Evolutionary conservation across 148 eudicot species (phyloP), one percentile per base, ranked within the genome.

Genomic region (Polygonum maritimum): DNA sequence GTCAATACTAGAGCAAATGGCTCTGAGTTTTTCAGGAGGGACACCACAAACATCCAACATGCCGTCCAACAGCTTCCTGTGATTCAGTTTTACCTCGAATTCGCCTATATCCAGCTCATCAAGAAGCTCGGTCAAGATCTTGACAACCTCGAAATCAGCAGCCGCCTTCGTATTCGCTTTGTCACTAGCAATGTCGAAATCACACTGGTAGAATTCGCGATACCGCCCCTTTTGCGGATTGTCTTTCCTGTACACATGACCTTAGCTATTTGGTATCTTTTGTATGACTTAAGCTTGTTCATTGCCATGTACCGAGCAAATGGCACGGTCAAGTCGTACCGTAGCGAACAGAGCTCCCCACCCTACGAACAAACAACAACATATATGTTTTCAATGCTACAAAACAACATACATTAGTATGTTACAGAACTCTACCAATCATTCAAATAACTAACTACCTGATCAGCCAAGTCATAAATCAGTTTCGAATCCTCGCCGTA

Each of bases 401-500:
- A n/a, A n/a, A n/a, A n/a, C n/a, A n/a, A n/a, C n/a, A n/a, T n/a
- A n/a, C n/a, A n/a, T n/a, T n/a, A n/a, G n/a, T n/a, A n/a, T n/a
- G 15, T 39, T 39, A 39, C 40, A 48, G 15, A 48, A 11, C 78
- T n/a, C n/a, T n/a, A n/a, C n/a, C n/a, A n/a, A n/a, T n/a, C n/a
- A n/a, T n/a, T n/a, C n/a, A n/a, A n/a, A n/a, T n/a, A n/a, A n/a
- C n/a, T n/a, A n/a, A n/a, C n/a, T n/a, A 91, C 99, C 98, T 96
- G 99, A 84, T 96, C 99, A 80, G 98, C 99, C 77, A 96, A 89
- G 89, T 96, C 99, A 85, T 92, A 96, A 77, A 96, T 91, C 82
- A 92, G 83, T 69, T 96, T 96, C 33, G 99, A 96, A 75, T 96
- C 99, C 83, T 96, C 99, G 62, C 99, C 97, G 74, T 96, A 92